Evolutionary conservation across 2,329 filamentous ascomycete species (phyloP), one percentile per base, ranked within the genome.

Genomic region (Xylogone sp.): DNA sequence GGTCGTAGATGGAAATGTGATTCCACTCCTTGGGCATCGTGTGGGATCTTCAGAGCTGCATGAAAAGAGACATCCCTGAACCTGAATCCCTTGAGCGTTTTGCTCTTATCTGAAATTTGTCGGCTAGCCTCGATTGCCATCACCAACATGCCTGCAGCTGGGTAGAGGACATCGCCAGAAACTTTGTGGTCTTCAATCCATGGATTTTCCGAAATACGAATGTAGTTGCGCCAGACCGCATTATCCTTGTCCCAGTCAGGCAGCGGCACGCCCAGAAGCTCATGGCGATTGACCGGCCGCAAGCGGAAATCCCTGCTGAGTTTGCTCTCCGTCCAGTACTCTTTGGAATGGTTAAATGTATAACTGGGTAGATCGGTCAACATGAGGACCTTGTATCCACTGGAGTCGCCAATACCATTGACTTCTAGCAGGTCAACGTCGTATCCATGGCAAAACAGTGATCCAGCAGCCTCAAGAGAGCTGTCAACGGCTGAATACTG

Each of bases 301-400:
- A 46, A 24, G 21, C 43, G 44, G 22, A 22, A 31, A 10, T 45
- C 21, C 9, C 42, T 27, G 29, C 46, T 48, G 3, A 42, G 13
- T 12, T 27, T 21, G n/a, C 29, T 42, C 16, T 81, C 77, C 52
- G 75, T 70, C 77, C 77, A 81, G 58, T 78, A 78, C 0, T 59
- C 63, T 39, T 70, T 74, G 19, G 64, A 61, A 51, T 79, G 77
- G 22, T 80, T 77, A 75, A 77, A 81, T 1, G 74, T 69, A 52
- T 81, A 81, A 1, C 69, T 66, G 1, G 78, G 78, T n/a, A 81
- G 59, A 16, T 42, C 22, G 5, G 24, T 39, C 18, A 48, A 27
- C 43, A 34, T 24, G 7, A 34, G n/a, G 6, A 21, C 20, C 3
- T 45, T 24, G 12, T 46, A 2, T 21, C 48, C 27, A 42, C 22